phyloP scores from a whole-genome alignment of 768 basidiomycete genomes.

The Krasilnikovozyma curviuscula region DNA sequence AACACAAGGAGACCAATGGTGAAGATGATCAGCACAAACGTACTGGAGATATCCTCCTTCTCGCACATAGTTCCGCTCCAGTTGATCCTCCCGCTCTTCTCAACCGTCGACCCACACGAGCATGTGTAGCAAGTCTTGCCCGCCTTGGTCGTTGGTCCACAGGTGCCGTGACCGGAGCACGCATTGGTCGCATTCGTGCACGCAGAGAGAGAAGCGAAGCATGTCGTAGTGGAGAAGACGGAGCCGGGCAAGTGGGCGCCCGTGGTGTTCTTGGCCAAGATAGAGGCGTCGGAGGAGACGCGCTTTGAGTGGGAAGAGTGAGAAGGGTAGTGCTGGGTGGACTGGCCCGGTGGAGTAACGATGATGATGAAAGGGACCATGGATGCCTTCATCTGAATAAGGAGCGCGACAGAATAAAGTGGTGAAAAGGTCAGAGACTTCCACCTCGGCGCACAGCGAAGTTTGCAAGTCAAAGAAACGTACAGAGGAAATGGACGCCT shows the following conservation, averaged over 20 bases:
- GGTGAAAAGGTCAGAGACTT: not conserved
- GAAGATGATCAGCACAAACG: conserved; percentile 54
- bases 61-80: conserved; percentile 66
- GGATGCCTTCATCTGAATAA: conserved; percentile 1
- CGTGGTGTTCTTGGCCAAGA: conserved; percentile 35
- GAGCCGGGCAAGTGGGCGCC: conserved; percentile 27
- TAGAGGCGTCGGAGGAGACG: conserved; percentile 23
- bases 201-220: conserved; percentile 36
- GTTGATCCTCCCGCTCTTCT: conserved; percentile 38
- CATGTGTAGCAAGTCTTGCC: conserved; percentile 40
- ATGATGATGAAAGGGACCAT: conserved; percentile 7
- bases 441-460: conserved; percentile 24
- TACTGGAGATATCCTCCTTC: conserved; percentile 51
- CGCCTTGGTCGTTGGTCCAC: conserved; percentile 40
- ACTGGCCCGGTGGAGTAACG: conserved; percentile 2
- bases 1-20: conserved; percentile 46
- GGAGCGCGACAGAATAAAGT: not conserved
- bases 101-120: conserved; percentile 32
- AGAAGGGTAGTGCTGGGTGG: not conserved
- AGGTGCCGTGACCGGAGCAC: conserved; percentile 55
- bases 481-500: conserved; percentile 33
- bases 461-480: conserved; percentile 29
- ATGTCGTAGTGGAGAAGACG: conserved; percentile 42
- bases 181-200: conserved; percentile 44
- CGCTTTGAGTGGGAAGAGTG: conserved; percentile 1